Base-by-base conservation (phyloP, 352 stramenopile species). In the Globisporangium nodosum region DNA sequence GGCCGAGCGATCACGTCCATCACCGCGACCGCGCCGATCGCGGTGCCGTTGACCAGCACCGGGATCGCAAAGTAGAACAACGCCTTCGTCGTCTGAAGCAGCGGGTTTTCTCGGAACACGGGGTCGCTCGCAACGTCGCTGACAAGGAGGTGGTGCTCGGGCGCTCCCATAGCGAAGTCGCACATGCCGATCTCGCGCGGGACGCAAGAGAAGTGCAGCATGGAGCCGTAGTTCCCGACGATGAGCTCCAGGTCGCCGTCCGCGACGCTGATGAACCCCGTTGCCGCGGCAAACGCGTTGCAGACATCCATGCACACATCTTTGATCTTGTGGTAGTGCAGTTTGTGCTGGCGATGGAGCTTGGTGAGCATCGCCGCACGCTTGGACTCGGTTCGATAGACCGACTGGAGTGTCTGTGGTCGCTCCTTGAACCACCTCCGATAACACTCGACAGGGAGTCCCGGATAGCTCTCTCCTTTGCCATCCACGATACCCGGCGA, bases 161-260 rank as follows among this genome's bases (percentile, higher is more conserved):
- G 18, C 5, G 56, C 27, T 12, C 65, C 62, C 11, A 71, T 56
- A 3, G 55, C 37, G 54, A 59, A 59, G 55, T 71, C 66, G 33
- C 66, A 73, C 63, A 73, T 69, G 46, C 60, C 56, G 31, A 73
- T 68, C 39, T 70, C 63, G 20, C 66, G 60, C 20, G 66, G 63
- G 21, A 73, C 45, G 52, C 59, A 68, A 2, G 64, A 73, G 45
- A 66, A 73, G 35, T 61, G 58, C 9, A 71, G 46, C 55, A 73
- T 63, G 18, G 54, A 59, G 21, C 66, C 66, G 35, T 49, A 45
- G 39, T 57, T 56, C 8, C 59, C 55, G 46, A 73, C 51, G 27
- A 73, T 71, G 8, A 73, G 50, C 42, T 73, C 59, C 2, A 68
- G 47, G 8, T 63, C 48, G 6, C 30, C 43, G 37, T 69, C 58